Evolutionary conservation across 129 eudicot species (phyloP).

Genomic region (Arctium minus): DNA sequence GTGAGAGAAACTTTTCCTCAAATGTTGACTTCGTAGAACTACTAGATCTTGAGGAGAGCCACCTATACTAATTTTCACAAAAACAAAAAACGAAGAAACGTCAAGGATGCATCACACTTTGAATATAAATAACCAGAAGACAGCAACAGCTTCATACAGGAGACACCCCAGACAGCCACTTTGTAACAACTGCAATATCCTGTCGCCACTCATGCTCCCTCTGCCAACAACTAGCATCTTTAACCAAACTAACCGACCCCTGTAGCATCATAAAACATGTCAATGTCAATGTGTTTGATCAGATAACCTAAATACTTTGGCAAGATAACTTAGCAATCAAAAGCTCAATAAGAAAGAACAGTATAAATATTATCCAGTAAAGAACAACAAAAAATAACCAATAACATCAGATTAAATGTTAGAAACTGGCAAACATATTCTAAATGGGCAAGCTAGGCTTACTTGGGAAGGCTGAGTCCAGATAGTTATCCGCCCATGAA

Average conservation of each 20-base stretch:
- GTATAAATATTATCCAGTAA: background rate
- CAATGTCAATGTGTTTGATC: background rate
- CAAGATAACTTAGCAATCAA: conserved; percentile 3
- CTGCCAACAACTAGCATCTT: conserved; percentile 94
- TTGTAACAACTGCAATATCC: conserved; percentile 96
- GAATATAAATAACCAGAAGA: conserved; percentile 8
- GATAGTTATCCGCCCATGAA: conserved; percentile 88
- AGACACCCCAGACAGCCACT: conserved; percentile 97
- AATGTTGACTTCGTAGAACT: conserved; percentile 68
- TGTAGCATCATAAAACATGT: conserved; percentile 24
- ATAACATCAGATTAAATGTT: background rate
- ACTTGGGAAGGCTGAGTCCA: conserved; percentile 92
- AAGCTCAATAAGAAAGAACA: conserved; percentile 2
- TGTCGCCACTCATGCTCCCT: conserved; percentile 96
- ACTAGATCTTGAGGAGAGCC: conserved; percentile 87
- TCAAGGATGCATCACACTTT: conserved; percentile 4
- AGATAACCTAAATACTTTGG: background rate
- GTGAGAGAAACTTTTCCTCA: conserved; percentile 92
- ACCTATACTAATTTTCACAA: conserved; percentile 75
- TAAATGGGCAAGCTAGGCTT: conserved; percentile 21
- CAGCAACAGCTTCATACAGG: conserved; percentile 55
- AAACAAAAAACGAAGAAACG: conserved; percentile 14
- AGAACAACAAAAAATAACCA: background rate
- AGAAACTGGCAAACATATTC: background rate
- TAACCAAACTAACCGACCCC: conserved; percentile 79